Conservation (phyloP, 202 grass and related monocot species). For the Cymbopogon flexuosus region DNA sequence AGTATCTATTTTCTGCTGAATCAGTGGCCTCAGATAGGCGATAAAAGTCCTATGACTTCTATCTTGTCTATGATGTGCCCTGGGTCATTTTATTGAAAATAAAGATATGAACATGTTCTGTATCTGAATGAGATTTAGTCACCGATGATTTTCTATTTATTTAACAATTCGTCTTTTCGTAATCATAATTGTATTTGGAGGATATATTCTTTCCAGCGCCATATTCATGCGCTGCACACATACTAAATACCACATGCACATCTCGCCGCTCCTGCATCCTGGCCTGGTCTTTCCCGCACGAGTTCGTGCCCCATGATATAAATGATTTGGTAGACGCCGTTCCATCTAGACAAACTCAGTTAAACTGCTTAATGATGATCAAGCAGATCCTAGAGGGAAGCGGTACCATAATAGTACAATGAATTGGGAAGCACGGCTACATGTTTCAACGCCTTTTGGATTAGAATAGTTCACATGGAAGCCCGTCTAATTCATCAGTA, state of each 20-base stretch:
- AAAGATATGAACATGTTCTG: neutral
- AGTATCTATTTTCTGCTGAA: constrained; percentile 75
- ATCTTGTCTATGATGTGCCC: neutral
- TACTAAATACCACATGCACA: neutral
- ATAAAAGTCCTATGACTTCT: neutral
- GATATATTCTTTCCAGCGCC: neutral
- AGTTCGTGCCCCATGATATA: neutral
- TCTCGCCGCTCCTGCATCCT: neutral
- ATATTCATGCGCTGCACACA: neutral
- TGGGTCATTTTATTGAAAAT: constrained; percentile 6
- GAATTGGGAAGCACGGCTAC: neutral
- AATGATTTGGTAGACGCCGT: neutral
- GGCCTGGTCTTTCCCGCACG: neutral
- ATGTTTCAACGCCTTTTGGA: neutral
- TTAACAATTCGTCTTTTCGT: neutral
- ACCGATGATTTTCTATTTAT: neutral
- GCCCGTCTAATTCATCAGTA: neutral
- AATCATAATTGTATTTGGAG: neutral
- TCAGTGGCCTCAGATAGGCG: constrained; percentile 73
- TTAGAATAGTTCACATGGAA: neutral
- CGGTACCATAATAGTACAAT: neutral
- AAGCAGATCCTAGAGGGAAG: neutral
- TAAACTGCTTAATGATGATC: neutral
- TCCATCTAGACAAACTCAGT: neutral
- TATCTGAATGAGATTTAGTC: neutral